A percentile compares a stretch with the other conserved stretches of the same genome.
Conservation (phyloP, 345 rosid genomes). For the Lumnitzera littorea region DNA sequence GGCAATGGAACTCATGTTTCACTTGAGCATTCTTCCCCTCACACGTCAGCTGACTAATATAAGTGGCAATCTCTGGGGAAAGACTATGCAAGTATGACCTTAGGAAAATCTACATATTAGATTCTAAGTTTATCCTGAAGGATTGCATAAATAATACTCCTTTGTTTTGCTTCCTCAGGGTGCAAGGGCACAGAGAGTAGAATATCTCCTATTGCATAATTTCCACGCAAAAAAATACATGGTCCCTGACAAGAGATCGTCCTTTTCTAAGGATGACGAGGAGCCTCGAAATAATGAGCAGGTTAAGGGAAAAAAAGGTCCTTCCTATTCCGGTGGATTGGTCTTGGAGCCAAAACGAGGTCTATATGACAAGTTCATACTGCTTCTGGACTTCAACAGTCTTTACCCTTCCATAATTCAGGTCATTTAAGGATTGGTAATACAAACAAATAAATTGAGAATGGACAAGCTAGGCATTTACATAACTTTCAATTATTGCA, state of each 20-base stretch:
- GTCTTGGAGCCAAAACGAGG: conserved; percentile 98
- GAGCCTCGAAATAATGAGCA: conserved; percentile 31
- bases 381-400: conserved; percentile 96
- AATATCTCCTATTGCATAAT: conserved; percentile 87
- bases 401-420: conserved; percentile 99
- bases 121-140: too few species aligned
- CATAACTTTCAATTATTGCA: conserved; percentile 13
- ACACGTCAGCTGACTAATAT: conserved; percentile 96
- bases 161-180: conserved; percentile 43
- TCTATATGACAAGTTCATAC: conserved; percentile 82
- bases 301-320: conserved; percentile 71
- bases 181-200: conserved; percentile 96
- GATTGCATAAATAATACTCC: background rate
- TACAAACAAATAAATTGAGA: too few species aligned
- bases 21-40: conserved; percentile 91
- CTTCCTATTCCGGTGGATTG: conserved; percentile 91
- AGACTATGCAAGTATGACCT: conserved; percentile 84
- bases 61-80: conserved; percentile 98
- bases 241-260: conserved; percentile 80
- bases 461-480: too few species aligned
- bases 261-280: conserved; percentile 41
- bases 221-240: conserved; percentile 85
- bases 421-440: conserved; percentile 30
- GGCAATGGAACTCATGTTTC: conserved; percentile 98
- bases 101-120: background rate